Evolutionary conservation across 169 alveolate species (phyloP), one percentile per base, ranked within the genome.

Genomic region (Cyclospora cayetanensis): DNA sequence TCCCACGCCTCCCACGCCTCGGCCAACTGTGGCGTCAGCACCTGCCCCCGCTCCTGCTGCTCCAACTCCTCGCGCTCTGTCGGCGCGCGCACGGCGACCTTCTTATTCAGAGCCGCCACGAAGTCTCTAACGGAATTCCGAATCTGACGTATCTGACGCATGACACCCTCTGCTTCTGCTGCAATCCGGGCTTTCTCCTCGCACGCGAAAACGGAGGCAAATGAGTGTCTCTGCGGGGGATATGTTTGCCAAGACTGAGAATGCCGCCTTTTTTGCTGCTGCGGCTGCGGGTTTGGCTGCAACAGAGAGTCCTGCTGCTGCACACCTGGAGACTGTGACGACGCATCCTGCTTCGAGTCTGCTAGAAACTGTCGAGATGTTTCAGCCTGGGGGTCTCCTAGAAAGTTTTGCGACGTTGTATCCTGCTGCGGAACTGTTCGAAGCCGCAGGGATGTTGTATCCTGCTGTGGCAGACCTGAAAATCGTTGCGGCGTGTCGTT

Each of bases 41-140:
- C n/a, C 77, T 4, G 77, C 77, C 31, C 43, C 77, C 31, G 77
- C 31, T 37, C 55, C 37, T 72, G 84, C 84, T 35, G 84, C 53
- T 72, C 63, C 84, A 39, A 60, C 27, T 15, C 37, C 39, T 72
- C 60, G 41, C 41, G 84, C 84, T 72, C 63, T 29, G 7, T 12
- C 53, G 31, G 82, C 37, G 20, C 2, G 63, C 60, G 84, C 27
- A 39, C 22, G 63, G 84, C 27, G 2, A 39, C 50, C 27, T 72
- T 53, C 84, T 72, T 53, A 53, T 35, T 31, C 37, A 72, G 84
- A 4, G 84, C 27, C 1, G 84, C 63, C 29, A 37, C 31, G 18
- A 72, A 72, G 35, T 72, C 84, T 25, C 22, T 9, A 18, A 72
- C 84, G 2, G 84, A 72, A 1, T 5, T 2, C 12, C 63, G 7